Percentiles rank a stretch among this genome's conserved stretches.
Evolutionary conservation across 2,329 filamentous ascomycete genomes (phyloP).

Genomic region (Leptodontidium sp.): DNA sequence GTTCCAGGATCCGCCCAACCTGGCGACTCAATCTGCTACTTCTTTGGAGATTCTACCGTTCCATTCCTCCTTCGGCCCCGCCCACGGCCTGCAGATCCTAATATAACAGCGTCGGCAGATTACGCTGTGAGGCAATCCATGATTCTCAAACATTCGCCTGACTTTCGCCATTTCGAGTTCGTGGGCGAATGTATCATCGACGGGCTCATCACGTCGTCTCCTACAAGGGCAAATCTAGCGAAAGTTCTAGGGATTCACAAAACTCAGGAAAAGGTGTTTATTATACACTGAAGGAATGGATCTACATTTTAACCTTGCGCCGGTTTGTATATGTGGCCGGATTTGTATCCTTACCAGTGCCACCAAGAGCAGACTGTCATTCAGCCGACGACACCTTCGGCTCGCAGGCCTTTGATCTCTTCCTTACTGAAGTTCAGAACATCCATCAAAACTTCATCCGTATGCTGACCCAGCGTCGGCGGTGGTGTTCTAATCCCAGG

Average conservation of each 20-base stretch:
- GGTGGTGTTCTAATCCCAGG: slow-evolving; percentile 79
- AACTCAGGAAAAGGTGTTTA: neutral
- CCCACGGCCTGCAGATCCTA: neutral
- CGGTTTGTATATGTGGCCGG: no score
- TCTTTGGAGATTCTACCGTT: neutral
- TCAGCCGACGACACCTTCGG: slow-evolving; percentile 62
- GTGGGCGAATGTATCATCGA: slow-evolving; percentile 3
- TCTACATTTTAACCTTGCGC: no score
- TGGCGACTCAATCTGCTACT: neutral
- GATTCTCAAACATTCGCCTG: neutral
- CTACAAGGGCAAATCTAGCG: no score
- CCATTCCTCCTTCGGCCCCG: neutral
- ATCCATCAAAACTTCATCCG: slow-evolving; percentile 73
- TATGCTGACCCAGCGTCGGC: slow-evolving; percentile 86
- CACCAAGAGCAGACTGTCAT: neutral
- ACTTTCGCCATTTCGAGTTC: neutral
- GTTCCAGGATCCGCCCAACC: neutral
- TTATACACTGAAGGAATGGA: neutral
- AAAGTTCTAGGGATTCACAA: no score
- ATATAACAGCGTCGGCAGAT: neutral
- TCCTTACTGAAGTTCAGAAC: slow-evolving; percentile 65
- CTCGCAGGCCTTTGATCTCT: slow-evolving; percentile 67
- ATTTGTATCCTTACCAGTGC: no score
- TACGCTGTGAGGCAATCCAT: no score
- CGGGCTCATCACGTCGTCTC: neutral